Percentiles rank a stretch among this genome's conserved stretches.
These are phyloP conservation scores for Sporisorium sorghi DNA, from an alignment of 1,284 basidiomycete genomes.

Conservation along the genomic window DNA sequence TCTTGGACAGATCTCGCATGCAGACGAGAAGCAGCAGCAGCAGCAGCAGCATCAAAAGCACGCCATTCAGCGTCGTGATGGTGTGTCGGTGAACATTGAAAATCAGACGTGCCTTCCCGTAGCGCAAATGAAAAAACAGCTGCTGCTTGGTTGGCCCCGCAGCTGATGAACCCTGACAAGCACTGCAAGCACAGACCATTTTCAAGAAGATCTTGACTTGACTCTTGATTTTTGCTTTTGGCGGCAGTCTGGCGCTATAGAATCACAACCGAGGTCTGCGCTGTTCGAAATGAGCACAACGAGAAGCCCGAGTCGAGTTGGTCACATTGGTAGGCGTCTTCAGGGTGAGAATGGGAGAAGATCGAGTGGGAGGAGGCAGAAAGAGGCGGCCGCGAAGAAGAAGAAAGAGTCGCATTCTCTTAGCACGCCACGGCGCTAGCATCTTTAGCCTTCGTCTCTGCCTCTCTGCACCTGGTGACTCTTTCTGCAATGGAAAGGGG, in stretches of 20 bases:
- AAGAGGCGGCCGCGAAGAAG: not conserved
- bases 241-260: conserved; percentile 35
- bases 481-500: conserved; percentile 5
- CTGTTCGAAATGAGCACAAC: not conserved
- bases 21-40: not conserved
- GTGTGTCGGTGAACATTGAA: conserved; percentile 5
- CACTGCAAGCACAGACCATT: conserved; percentile 38
- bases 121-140: not conserved
- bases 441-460: conserved; percentile 3
- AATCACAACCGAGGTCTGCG: conserved; percentile 1
- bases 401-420: not conserved
- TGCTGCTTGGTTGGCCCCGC: conserved; percentile 26
- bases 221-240: not conserved
- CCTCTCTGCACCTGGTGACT: conserved; percentile 6
- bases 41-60: conserved; percentile 16
- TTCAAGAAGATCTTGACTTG: conserved; percentile 27
- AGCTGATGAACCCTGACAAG: conserved; percentile 21
- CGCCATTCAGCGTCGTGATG: conserved; percentile 28
- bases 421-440: conserved; percentile 13
- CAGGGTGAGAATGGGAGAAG: not conserved
- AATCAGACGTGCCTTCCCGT: not conserved
- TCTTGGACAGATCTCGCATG: conserved; percentile 1
- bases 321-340: not conserved
- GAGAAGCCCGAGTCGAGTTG: not conserved
- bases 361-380: not conserved